Percentiles rank a stretch among this genome's conserved stretches.
Conservation (phyloP, 1,284 basidiomycete species). For the Erythrobasidium hasegawianum region DNA sequence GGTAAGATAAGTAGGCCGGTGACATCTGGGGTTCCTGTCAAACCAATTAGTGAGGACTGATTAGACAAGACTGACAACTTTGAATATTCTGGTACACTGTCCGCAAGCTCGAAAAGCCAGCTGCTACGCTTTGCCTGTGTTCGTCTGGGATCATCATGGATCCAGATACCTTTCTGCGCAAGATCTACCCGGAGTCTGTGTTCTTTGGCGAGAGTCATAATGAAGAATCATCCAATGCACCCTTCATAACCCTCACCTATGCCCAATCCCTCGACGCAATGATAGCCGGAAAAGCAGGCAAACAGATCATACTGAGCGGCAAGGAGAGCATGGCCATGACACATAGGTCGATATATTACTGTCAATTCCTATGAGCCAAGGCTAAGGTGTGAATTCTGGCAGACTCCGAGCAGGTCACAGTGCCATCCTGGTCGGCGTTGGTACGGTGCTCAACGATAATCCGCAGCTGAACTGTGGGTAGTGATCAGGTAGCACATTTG, state of each 20-base stretch:
- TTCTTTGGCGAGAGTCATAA: not conserved
- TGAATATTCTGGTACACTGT: too few species aligned
- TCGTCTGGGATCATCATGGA: not conserved
- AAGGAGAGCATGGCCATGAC: constrained; percentile 90
- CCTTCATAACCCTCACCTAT: constrained; percentile 74
- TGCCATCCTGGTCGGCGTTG: constrained; percentile 84
- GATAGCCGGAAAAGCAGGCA: constrained; percentile 71
- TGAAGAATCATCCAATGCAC: not conserved
- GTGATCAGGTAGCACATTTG: not conserved
- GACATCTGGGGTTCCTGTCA: too few species aligned
- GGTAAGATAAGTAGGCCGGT: too few species aligned
- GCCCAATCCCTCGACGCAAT: constrained; percentile 92
- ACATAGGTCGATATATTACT: constrained; percentile 70
- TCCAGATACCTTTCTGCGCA: not conserved
- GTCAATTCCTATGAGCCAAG: too few species aligned
- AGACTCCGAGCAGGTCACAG: constrained; percentile 67
- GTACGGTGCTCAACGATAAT: constrained; percentile 85
- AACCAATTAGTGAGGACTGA: too few species aligned
- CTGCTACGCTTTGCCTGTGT: too few species aligned
- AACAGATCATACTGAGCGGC: constrained; percentile 77
- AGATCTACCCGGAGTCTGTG: not conserved
- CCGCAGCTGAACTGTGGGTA: constrained; percentile 82
- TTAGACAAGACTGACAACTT: too few species aligned
- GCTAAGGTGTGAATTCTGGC: not conserved
- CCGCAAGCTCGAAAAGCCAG: too few species aligned